phyloP scores from a whole-genome alignment of 2,329 filamentous ascomycete genomes.

The Nemania abortiva region DNA sequence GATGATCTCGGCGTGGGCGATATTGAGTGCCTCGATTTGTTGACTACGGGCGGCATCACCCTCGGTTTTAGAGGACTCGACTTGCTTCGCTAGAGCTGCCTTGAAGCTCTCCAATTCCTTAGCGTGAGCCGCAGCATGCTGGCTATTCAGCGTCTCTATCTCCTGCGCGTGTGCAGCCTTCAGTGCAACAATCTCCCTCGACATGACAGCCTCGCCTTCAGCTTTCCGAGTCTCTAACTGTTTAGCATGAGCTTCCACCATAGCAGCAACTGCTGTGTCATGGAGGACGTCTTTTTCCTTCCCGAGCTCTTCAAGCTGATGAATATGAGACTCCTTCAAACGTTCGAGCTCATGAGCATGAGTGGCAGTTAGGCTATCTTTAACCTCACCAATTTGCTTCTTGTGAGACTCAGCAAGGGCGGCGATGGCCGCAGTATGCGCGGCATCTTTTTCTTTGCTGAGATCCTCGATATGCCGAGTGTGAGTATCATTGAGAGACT shows the following conservation, averaged over 20 bases:
- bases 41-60: constrained; percentile 48
- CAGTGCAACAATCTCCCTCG: constrained; percentile 47
- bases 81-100: constrained; percentile 50
- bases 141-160: constrained; percentile 47
- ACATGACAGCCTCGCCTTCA: constrained; percentile 44
- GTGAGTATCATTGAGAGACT: constrained; percentile 38
- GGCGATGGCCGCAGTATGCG: constrained; percentile 45
- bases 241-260: constrained; percentile 46
- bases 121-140: constrained; percentile 49
- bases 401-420: constrained; percentile 33
- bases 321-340: constrained; percentile 37
- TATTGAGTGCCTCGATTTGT: constrained; percentile 50
- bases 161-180: constrained; percentile 49
- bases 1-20: constrained; percentile 50
- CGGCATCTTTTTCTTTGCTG: constrained; percentile 39
- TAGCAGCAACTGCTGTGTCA: constrained; percentile 45
- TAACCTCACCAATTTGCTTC: constrained; percentile 40
- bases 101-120: constrained; percentile 51
- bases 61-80: constrained; percentile 51
- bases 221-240: constrained; percentile 47
- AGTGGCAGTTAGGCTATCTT: constrained; percentile 31
- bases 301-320: constrained; percentile 44
- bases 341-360: constrained; percentile 42
- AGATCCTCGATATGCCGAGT: constrained; percentile 42
- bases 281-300: constrained; percentile 42